phyloP scores from a whole-genome alignment of 225 moss, liverwort and hornwort species.

The Asterella californica region DNA sequence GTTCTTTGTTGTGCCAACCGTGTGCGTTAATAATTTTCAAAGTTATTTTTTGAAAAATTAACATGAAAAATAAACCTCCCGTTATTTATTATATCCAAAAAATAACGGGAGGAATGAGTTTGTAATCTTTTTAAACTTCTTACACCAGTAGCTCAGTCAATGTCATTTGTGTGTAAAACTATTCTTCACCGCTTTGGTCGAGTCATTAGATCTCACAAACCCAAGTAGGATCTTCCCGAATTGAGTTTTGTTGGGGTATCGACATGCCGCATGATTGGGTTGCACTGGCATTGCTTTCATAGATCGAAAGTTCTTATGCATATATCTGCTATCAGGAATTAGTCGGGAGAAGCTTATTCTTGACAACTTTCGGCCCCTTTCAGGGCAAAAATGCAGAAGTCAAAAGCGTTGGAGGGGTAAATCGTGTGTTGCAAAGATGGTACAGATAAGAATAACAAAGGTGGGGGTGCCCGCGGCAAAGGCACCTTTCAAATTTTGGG shows the following conservation, averaged over 20 bases:
- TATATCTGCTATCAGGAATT: background rate
- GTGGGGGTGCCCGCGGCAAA: constrained; percentile 13
- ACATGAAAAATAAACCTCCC: too few relatives aligned
- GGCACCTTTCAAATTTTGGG: constrained; percentile 24
- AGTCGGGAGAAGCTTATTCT: background rate
- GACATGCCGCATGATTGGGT: background rate
- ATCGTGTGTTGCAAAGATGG: constrained; percentile 19
- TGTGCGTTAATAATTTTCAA: background rate
- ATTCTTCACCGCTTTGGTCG: background rate
- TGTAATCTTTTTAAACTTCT: background rate
- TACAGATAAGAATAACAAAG: constrained; percentile 27
- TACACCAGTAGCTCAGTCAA: background rate
- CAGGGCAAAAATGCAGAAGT: background rate
- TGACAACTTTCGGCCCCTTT: background rate
- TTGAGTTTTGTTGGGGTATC: background rate
- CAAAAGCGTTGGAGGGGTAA: background rate
- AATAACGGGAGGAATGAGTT: too few relatives aligned
- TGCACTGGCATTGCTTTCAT: background rate
- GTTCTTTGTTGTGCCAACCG: background rate
- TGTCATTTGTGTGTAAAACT: background rate
- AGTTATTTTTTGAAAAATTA: too few relatives aligned
- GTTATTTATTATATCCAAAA: too few relatives aligned
- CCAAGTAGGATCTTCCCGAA: background rate
- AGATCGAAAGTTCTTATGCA: too few relatives aligned
- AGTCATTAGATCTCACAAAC: background rate